Conservation (phyloP, 768 basidiomycete genomes). For the Kwoniella newhampshirensis region DNA sequence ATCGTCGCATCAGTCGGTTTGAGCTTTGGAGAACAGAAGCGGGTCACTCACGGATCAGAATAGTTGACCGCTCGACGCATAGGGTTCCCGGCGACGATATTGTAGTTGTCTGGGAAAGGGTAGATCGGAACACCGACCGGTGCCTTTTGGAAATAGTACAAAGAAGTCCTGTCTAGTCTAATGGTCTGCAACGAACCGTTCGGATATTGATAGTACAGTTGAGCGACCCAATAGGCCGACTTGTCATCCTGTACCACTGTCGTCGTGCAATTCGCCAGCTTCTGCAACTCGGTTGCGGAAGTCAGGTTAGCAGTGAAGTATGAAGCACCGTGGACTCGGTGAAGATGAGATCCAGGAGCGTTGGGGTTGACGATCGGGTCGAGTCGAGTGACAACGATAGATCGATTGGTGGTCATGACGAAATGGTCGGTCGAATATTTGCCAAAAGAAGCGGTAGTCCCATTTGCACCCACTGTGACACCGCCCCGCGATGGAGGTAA, state of each 20-base stretch:
- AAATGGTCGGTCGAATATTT: slow-evolving; percentile 32
- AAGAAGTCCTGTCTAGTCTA: slow-evolving; percentile 16
- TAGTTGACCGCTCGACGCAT: slow-evolving; percentile 21
- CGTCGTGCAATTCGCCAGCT: slow-evolving; percentile 26
- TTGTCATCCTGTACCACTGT: slow-evolving; percentile 31
- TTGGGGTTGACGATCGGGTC: slow-evolving; percentile 34
- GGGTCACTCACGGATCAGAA: slow-evolving; percentile 17
- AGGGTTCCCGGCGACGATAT: slow-evolving; percentile 29
- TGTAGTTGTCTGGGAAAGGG: slow-evolving; percentile 35
- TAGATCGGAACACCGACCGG: slow-evolving; percentile 26
- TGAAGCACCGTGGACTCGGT: slow-evolving; percentile 27
- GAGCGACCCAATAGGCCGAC: slow-evolving; percentile 27
- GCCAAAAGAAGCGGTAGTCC: slow-evolving; percentile 24
- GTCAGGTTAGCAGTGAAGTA: slow-evolving; percentile 27
- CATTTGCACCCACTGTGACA: slow-evolving; percentile 21
- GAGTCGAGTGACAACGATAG: slow-evolving; percentile 27
- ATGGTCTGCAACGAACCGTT: slow-evolving; percentile 17
- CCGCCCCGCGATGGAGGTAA: slow-evolving; percentile 19
- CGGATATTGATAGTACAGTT: slow-evolving; percentile 23
- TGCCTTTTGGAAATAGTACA: slow-evolving; percentile 34
- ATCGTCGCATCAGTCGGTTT: neutral
- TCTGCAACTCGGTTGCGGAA: slow-evolving; percentile 19
- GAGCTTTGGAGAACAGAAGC: neutral
- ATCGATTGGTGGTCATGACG: slow-evolving; percentile 26
- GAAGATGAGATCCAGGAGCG: slow-evolving; percentile 20